Evolutionary conservation across 2,329 filamentous ascomycete species (phyloP).

Genomic region (Verticillium nonalfalfae): DNA sequence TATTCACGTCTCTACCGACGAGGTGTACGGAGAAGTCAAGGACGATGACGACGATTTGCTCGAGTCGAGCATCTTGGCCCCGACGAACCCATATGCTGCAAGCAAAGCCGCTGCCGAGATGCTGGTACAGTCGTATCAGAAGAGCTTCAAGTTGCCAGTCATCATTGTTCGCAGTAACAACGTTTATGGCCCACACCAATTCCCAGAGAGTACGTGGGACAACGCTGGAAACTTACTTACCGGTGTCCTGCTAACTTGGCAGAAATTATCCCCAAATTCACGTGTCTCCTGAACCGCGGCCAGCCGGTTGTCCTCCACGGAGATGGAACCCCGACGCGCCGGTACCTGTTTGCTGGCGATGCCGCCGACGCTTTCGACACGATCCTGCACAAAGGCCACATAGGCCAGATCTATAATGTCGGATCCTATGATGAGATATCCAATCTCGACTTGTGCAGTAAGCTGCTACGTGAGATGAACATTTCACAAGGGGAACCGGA

Average conservation of each 20-base stretch:
- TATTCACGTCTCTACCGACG: slow-evolving; percentile 78
- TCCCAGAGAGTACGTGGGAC: slow-evolving; percentile 63
- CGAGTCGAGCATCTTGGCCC: slow-evolving; percentile 68
- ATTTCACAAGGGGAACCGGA: slow-evolving; percentile 43
- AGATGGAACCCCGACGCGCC: slow-evolving; percentile 65
- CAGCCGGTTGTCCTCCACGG: slow-evolving; percentile 69
- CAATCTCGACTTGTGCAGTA: slow-evolving; percentile 62
- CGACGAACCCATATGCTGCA: slow-evolving; percentile 77
- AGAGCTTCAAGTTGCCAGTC: slow-evolving; percentile 73
- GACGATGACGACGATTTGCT: slow-evolving; percentile 65
- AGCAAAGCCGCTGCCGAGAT: slow-evolving; percentile 80
- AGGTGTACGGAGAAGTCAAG: slow-evolving; percentile 77
- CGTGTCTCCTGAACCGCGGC: slow-evolving; percentile 60
- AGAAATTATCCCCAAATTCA: slow-evolving; percentile 84
- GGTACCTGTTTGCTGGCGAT: slow-evolving; percentile 74
- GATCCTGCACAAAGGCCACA: slow-evolving; percentile 68
- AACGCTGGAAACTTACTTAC: not conserved
- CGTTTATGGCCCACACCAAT: slow-evolving; percentile 80
- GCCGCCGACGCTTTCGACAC: slow-evolving; percentile 79
- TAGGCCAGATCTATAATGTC: slow-evolving; percentile 78
- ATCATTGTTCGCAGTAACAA: slow-evolving; percentile 82
- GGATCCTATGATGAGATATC: slow-evolving; percentile 73
- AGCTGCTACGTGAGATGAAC: slow-evolving; percentile 57
- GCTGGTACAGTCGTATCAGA: slow-evolving; percentile 81
- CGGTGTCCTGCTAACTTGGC: slow-evolving; percentile 8